Evolutionary conservation across 495 filamentous ascomycete genomes (phyloP).

Genomic region (Daldinia loculata): DNA sequence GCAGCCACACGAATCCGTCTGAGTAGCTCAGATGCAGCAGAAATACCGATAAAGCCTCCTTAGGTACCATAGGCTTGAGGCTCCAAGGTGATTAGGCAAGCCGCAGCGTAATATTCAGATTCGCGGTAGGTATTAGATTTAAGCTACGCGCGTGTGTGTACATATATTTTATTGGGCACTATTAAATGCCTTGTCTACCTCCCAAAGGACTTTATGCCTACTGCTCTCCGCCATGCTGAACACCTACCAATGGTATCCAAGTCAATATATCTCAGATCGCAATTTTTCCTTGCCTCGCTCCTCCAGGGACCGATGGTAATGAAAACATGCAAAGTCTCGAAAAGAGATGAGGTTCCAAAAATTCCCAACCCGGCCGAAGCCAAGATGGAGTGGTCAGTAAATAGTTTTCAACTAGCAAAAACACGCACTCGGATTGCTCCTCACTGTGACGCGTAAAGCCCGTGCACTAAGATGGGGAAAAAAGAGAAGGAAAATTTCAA

Average conservation of each 20-base stretch:
- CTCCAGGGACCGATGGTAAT: slow-evolving; percentile 41
- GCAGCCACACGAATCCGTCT: not conserved
- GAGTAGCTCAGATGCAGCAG: not conserved
- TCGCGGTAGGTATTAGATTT: too few species aligned
- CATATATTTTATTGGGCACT: too few species aligned
- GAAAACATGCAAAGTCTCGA: slow-evolving; percentile 31
- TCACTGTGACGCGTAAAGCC: slow-evolving; percentile 64
- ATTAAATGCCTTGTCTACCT: too few species aligned
- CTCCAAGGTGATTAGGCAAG: too few species aligned
- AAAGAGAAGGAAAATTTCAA: slow-evolving; percentile 38
- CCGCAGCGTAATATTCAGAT: too few species aligned
- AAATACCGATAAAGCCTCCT: too few species aligned
- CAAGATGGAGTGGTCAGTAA: slow-evolving; percentile 53
- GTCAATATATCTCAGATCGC: not conserved
- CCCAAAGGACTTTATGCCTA: too few species aligned
- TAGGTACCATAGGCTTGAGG: too few species aligned
- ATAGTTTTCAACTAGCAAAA: slow-evolving; percentile 69
- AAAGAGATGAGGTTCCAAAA: slow-evolving; percentile 48
- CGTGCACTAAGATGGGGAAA: slow-evolving; percentile 58
- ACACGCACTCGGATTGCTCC: slow-evolving; percentile 64
- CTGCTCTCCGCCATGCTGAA: too few species aligned
- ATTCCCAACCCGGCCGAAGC: slow-evolving; percentile 55
- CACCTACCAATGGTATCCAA: too few species aligned
- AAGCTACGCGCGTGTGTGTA: too few species aligned
- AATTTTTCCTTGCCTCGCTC: slow-evolving; percentile 44